These are phyloP conservation scores for Nissolia schottii DNA, from an alignment of 306 rosid species.

Conservation along the genomic window DNA sequence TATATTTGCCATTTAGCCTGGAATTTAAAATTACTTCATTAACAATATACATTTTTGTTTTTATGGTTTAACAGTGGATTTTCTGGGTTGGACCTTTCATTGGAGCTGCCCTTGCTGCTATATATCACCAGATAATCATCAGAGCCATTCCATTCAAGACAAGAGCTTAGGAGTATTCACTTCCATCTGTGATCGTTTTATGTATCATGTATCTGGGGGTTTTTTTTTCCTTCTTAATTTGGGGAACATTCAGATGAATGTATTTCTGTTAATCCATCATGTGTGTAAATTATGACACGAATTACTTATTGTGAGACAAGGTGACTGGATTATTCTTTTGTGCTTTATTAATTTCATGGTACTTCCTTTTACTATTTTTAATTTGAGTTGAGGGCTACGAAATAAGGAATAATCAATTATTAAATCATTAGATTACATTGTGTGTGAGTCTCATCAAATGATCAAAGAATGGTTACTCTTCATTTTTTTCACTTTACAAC, in stretches of 20 bases:
- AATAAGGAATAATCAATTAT: no score
- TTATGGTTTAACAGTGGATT: constrained; percentile 58
- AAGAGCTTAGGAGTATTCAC: constrained; percentile 32
- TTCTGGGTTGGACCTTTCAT: constrained; percentile 98
- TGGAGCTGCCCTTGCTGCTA: constrained; percentile 92
- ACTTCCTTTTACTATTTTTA: no score
- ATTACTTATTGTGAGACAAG: not conserved
- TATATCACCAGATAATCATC: constrained; percentile 78
- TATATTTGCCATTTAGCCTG: not conserved
- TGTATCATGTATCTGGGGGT: not conserved
- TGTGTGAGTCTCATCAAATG: no score
- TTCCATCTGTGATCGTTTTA: not conserved
- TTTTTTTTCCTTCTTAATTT: not conserved
- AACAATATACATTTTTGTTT: not conserved
- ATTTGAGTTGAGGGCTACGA: no score
- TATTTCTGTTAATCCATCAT: constrained; percentile 17
- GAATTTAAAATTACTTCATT: not conserved
- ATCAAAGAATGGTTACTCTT: no score
- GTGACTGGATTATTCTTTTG: not conserved
- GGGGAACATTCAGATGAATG: constrained; percentile 6
- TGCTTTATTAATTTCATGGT: not conserved
- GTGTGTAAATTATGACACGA: constrained; percentile 37
- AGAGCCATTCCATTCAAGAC: constrained; percentile 88
- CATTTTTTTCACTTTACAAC: no score
- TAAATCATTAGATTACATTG: no score